Evolutionary conservation across 148 eudicot genomes (phyloP).

Genomic region (Limonium bicolor): DNA sequence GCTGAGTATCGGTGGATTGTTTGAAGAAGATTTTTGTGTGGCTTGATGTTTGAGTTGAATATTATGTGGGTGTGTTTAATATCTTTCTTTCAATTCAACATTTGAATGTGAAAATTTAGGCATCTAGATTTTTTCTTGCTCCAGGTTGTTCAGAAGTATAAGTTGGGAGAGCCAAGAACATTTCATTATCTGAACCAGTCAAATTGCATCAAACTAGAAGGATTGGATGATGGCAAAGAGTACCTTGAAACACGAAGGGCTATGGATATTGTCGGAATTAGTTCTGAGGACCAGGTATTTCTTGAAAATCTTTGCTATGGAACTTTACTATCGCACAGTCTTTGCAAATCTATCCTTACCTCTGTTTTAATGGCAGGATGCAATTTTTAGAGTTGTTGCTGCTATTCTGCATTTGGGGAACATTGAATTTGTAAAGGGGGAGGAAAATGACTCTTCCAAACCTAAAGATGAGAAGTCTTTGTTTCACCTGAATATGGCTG

Average conservation of each 20-base stretch:
- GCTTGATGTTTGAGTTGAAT: not conserved
- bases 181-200: conserved; percentile 94
- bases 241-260: conserved; percentile 82
- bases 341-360: conserved; percentile 1
- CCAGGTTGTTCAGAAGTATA: conserved; percentile 69
- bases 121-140: conserved; percentile 9
- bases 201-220: conserved; percentile 78
- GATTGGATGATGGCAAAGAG: conserved; percentile 74
- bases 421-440: conserved; percentile 81
- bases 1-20: too few relatives aligned
- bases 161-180: conserved; percentile 71
- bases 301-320: not conserved
- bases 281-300: conserved; percentile 76
- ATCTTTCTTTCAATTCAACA: not conserved
- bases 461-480: conserved; percentile 95
- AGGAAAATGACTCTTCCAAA: conserved; percentile 78
- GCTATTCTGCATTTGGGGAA: conserved; percentile 95
- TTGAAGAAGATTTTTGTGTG: not conserved
- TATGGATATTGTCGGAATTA: conserved; percentile 95
- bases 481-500: conserved; percentile 79
- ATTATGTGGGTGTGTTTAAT: too few relatives aligned
- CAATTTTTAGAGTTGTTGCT: conserved; percentile 88
- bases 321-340: not conserved
- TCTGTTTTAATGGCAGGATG: conserved; percentile 44
- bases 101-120: not conserved